Percentiles rank a stretch among this genome's conserved stretches.
phyloP scores from a whole-genome alignment of 2,329 filamentous ascomycete genomes.

The Aspergillus texensis region DNA sequence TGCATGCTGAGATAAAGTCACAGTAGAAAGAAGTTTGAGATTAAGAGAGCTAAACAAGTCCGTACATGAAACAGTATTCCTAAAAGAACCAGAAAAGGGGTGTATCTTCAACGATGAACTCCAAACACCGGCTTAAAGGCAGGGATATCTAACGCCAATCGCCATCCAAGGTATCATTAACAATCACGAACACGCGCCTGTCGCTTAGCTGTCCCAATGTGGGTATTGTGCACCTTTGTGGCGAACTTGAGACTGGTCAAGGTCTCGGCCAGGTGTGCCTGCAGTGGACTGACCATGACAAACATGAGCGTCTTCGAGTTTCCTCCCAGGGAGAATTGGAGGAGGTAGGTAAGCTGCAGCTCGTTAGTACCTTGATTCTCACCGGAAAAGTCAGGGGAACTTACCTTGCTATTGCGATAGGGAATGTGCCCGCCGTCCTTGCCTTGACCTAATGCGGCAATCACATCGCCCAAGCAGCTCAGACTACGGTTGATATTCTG shows the following conservation, averaged over 20 bases:
- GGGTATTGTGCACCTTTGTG: conserved; percentile 85
- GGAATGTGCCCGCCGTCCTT: conserved; percentile 79
- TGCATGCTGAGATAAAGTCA: background rate
- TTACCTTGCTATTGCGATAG: conserved; percentile 90
- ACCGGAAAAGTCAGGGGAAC: conserved; percentile 22
- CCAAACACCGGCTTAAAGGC: conserved; percentile 32
- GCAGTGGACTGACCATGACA: conserved; percentile 92
- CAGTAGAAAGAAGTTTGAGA: background rate
- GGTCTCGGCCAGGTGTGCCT: conserved; percentile 88
- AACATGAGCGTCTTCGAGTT: conserved; percentile 99
- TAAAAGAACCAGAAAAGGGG: background rate
- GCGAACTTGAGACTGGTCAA: conserved; percentile 94
- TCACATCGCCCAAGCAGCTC: conserved; percentile 90
- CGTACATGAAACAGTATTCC: background rate
- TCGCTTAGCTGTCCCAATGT: conserved; percentile 79
- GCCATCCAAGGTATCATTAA: conserved; percentile 27
- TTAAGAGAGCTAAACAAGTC: background rate
- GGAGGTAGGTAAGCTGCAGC: conserved; percentile 77
- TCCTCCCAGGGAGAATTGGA: conserved; percentile 92
- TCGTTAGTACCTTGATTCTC: conserved; percentile 9
- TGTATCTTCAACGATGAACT: conserved; percentile 10
- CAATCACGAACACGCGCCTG: conserved; percentile 41
- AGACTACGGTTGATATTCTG: conserved; percentile 97
- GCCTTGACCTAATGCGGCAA: conserved; percentile 84
- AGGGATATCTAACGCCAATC: conserved; percentile 31